phyloP scores from a whole-genome alignment of 768 basidiomycete species.

The Tulasnella sp. region DNA sequence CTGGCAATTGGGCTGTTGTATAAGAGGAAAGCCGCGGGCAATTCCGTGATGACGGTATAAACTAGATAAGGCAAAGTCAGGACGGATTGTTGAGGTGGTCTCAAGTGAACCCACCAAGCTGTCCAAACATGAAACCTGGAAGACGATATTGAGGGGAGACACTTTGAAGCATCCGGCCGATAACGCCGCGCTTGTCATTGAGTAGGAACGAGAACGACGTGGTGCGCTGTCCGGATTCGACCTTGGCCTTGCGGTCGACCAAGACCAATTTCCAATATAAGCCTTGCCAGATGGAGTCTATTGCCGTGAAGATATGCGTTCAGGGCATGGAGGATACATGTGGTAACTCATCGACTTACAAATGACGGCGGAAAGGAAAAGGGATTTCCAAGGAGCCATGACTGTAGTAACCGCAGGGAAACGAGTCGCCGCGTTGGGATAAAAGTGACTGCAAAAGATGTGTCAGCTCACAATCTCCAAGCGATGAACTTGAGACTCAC shows the following conservation, averaged over 20 bases:
- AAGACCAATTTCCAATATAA: conserved; percentile 95
- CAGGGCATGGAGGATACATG: neutral
- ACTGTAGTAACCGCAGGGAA: conserved; percentile 77
- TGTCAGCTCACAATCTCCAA: neutral
- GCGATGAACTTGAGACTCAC: conserved; percentile 30
- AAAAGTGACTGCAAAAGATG: conserved; percentile 56
- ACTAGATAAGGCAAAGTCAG: conserved; percentile 32
- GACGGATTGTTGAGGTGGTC: neutral
- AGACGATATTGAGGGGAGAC: conserved; percentile 54
- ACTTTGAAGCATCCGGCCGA: conserved; percentile 57
- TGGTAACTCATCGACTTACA: conserved; percentile 43
- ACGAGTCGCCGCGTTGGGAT: conserved; percentile 61
- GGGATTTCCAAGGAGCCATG: conserved; percentile 55
- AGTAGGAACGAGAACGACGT: conserved; percentile 84
- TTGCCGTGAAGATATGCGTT: neutral
- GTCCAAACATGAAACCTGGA: conserved; percentile 70
- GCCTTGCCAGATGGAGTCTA: conserved; percentile 87
- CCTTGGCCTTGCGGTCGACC: conserved; percentile 77
- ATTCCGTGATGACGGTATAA: conserved; percentile 75
- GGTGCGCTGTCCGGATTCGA: conserved; percentile 80
- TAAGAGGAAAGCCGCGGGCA: conserved; percentile 72
- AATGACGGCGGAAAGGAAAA: conserved; percentile 70
- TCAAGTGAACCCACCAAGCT: conserved; percentile 44
- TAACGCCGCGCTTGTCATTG: conserved; percentile 75
- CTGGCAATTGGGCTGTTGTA: conserved; percentile 76